phyloP scores from a whole-genome alignment of 2,329 filamentous ascomycete species.

The Beauveria medogensis region DNA sequence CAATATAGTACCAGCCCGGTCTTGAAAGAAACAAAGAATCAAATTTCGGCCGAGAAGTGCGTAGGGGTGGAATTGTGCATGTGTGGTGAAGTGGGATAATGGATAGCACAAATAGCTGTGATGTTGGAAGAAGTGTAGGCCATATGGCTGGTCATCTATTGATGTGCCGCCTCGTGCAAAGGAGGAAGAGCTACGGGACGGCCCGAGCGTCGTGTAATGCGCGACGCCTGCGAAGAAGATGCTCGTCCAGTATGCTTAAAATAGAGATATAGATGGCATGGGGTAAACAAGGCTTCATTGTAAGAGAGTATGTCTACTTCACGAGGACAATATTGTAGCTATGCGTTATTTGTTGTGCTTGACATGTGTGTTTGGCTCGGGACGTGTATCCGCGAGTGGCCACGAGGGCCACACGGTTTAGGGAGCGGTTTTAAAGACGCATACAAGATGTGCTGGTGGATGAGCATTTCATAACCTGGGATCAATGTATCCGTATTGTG shows the following conservation, averaged over 20 bases:
- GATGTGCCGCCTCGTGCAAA: background rate
- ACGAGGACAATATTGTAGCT: background rate
- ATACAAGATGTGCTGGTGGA: background rate
- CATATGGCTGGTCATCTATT: background rate
- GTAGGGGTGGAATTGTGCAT: background rate
- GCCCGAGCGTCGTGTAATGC: background rate
- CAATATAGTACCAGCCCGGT: conserved; percentile 17
- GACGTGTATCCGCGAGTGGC: background rate
- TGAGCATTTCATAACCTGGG: too few species aligned
- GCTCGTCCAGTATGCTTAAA: background rate
- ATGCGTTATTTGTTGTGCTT: background rate
- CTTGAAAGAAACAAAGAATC: background rate
- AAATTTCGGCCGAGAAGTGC: background rate
- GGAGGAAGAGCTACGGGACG: background rate
- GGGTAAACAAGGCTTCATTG: background rate
- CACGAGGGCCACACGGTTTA: background rate
- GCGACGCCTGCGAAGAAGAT: background rate
- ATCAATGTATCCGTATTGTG: background rate
- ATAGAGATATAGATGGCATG: background rate
- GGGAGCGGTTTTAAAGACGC: background rate
- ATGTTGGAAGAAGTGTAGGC: background rate
- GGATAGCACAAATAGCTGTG: too few species aligned
- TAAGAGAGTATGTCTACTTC: background rate
- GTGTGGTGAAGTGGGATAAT: too few species aligned
- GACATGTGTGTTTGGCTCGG: background rate